Evolutionary conservation across 148 eudicot genomes (phyloP).

Genomic region (Cornus florida): DNA sequence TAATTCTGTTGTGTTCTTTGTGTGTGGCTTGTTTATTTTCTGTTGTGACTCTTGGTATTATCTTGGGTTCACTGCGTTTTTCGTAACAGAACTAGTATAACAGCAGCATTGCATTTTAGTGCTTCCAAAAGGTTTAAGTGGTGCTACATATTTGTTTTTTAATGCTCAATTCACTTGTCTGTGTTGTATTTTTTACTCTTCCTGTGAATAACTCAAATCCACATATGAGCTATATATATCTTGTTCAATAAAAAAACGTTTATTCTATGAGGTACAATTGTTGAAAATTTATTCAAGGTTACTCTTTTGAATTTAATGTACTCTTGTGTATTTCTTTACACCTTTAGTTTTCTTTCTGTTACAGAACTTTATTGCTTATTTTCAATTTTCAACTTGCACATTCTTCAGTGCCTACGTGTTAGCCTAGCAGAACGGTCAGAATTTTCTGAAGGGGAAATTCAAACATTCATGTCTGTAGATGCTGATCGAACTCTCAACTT

Average conservation of each 20-base stretch:
- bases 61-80: too few species aligned
- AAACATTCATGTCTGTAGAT: constrained; percentile 97
- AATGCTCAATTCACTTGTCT: not conserved
- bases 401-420: constrained; percentile 67
- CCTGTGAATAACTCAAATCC: not conserved
- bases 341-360: not conserved
- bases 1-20: too few species aligned
- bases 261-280: not conserved
- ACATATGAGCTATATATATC: constrained; percentile 1
- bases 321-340: not conserved
- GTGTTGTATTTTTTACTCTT: not conserved
- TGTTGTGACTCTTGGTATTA: too few species aligned
- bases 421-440: constrained; percentile 73
- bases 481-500: constrained; percentile 90
- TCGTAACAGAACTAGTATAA: not conserved
- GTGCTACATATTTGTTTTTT: not conserved
- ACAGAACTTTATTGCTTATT: not conserved
- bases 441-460: constrained; percentile 92
- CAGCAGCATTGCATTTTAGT: not conserved
- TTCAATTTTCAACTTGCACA: not conserved
- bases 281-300: constrained; percentile 3
- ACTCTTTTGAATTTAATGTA: not conserved
- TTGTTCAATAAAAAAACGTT: constrained; percentile 3
- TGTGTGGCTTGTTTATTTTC: too few species aligned
- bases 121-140: not conserved